Evolutionary conservation across 1,284 basidiomycete species (phyloP), one percentile per base, ranked within the genome.

Genomic region (Tilletia setariae): DNA sequence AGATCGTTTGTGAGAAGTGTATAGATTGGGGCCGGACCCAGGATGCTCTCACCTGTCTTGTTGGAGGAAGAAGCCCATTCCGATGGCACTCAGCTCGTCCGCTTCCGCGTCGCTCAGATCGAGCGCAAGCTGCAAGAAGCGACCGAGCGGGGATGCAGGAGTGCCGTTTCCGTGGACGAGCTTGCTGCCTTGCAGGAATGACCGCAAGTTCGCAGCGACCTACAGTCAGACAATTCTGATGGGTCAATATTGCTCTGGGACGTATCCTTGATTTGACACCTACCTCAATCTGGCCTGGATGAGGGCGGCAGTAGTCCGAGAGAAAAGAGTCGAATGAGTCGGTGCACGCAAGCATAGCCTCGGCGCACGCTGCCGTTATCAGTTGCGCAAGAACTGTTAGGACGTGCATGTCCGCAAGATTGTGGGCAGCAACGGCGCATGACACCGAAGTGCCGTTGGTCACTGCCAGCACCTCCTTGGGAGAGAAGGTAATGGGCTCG

Each of bases 231-330:
- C n/a, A n/a, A n/a, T n/a, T n/a, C n/a, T n/a, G n/a, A n/a, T n/a
- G n/a, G n/a, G n/a, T n/a, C n/a, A n/a, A n/a, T n/a, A n/a, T n/a
- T n/a, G n/a, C n/a, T n/a, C n/a, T n/a, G n/a, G n/a, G n/a, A n/a
- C n/a, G n/a, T n/a, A n/a, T 49, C 16, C 21, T 16, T 19, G 46
- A 23, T 19, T 9, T 44, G 43, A 30, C 4, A 40, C 56, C 35
- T 30, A 61, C 56, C 56, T 61, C 56, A 19, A 61, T 35, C 56
- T 61, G 56, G 32, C 56, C 56, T 16, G 56, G 56, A 30, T 61
- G 56, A 2, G 56, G 56, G 19, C 56, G 56, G n/a, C 56, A 61
- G 3, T 61, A 28, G 15, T 61, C 56, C 28, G 56, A 61, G 28
- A 61, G 56, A 16, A 61, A 61, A 19, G 56, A 28, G 56, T 61